Conservation (phyloP, 768 basidiomycete species). For the Mycena metata region DNA sequence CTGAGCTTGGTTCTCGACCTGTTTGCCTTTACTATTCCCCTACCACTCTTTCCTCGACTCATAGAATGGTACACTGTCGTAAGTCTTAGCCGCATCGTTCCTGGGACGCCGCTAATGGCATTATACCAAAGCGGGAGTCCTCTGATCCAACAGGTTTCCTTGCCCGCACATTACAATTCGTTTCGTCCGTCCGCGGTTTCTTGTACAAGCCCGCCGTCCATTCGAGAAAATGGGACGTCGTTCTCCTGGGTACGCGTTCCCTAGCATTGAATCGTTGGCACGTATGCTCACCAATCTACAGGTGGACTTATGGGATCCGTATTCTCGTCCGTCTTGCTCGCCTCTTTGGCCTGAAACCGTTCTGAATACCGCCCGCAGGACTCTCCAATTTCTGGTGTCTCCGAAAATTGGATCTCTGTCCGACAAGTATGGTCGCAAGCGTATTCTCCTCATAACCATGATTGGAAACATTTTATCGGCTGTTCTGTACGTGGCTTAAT, state of each 20-base stretch:
- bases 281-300: slow-evolving; percentile 40
- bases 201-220: slow-evolving; percentile 72
- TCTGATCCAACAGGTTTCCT: slow-evolving; percentile 80
- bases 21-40: slow-evolving; percentile 90
- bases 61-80: slow-evolving; percentile 93
- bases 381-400: slow-evolving; percentile 86
- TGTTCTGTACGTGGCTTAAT: slow-evolving; percentile 69
- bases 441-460: slow-evolving; percentile 88
- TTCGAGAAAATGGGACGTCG: slow-evolving; percentile 91
- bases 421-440: slow-evolving; percentile 91
- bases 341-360: slow-evolving; percentile 34
- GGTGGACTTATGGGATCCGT: slow-evolving; percentile 94
- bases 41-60: slow-evolving; percentile 98
- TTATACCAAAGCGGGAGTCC: slow-evolving; percentile 70
- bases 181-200: slow-evolving; percentile 74
- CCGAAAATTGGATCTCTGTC: slow-evolving; percentile 87
- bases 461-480: slow-evolving; percentile 95
- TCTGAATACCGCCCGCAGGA: slow-evolving; percentile 61
- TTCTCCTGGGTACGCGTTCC: slow-evolving; percentile 79
- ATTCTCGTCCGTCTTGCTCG: slow-evolving; percentile 77
- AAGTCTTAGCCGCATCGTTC: slow-evolving; percentile 39
- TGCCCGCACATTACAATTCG: slow-evolving; percentile 74
- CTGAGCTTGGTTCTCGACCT: slow-evolving; percentile 92
- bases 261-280: background rate
- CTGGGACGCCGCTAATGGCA: slow-evolving; percentile 23